Percentiles rank a stretch among this genome's conserved stretches.
phyloP scores from a whole-genome alignment of 2,329 filamentous ascomycete species.

The Trichophyton schoenleinii region DNA sequence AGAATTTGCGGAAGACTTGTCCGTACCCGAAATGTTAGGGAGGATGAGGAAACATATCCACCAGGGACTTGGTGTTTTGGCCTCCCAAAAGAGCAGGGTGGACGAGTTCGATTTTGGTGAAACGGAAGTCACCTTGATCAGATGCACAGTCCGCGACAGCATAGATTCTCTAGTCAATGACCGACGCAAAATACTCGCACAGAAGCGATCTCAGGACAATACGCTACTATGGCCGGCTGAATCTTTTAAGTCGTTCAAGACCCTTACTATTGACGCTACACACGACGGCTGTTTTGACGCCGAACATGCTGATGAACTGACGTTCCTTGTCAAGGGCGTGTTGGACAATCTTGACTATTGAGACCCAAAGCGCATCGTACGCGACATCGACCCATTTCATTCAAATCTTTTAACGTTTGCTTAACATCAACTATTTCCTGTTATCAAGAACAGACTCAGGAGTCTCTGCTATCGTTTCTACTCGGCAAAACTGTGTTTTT shows the following conservation, averaged over 20 bases:
- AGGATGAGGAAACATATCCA: constrained; percentile 8
- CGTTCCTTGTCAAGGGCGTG: constrained; percentile 3
- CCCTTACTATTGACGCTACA: constrained; percentile 4
- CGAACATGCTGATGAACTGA: constrained; percentile 6
- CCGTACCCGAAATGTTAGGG: constrained; percentile 4
- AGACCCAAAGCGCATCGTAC: background rate
- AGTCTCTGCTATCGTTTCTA: background rate
- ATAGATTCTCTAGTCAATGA: constrained; percentile 1
- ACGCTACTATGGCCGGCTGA: constrained; percentile 5
- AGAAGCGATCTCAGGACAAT: background rate
- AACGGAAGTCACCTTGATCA: constrained; percentile 5
- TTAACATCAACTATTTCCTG: background rate
- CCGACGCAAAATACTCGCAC: constrained; percentile 2
- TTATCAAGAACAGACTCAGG: background rate
- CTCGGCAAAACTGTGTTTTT: background rate
- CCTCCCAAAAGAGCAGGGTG: background rate
- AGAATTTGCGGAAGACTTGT: constrained; percentile 3
- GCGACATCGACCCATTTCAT: background rate
- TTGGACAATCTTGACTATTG: constrained; percentile 5
- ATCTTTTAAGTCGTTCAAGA: constrained; percentile 2
- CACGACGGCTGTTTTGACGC: constrained; percentile 8
- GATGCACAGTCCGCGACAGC: constrained; percentile 4
- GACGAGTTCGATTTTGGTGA: background rate
- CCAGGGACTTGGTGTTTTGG: constrained; percentile 4
- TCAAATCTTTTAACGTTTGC: background rate